Base-by-base conservation (phyloP, 371 early-diverging fungal species). In the Saksenaea oblongispora region DNA sequence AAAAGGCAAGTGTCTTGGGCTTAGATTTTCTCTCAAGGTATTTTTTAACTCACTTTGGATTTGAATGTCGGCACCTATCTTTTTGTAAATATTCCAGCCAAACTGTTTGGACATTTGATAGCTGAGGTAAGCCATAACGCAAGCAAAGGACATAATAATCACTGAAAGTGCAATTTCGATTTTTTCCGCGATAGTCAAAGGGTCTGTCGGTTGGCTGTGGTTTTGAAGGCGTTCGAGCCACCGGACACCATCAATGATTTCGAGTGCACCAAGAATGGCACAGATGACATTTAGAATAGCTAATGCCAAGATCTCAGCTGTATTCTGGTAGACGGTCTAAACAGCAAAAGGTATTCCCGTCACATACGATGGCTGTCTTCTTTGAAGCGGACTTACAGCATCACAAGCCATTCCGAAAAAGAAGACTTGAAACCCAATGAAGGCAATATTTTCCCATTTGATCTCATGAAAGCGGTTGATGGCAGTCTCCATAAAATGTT, bases 21-120 rank as follows among this genome's bases (percentile, higher is more conserved):
- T n/a, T 42, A 54, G 24, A 22, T 36, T 55, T 26, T n/a, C 15
- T 59, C 11, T 56, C 10, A 61, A 5, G 36, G 34, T 22, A n/a
- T 18, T 34, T 54, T 34, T 34, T 18, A 9, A 56, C 70, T 65
- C 76, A 90, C 92, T 79, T 73, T 90, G 80, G 82, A 93, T 93
- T 31, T 78, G 75, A 59, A 93, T 84, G 70, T 95, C 94, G 1
- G 96, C 94, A 10, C 96, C 96, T 64, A 95, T 92, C 73, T 90
- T 86, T 78, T 94, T 94, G 79, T 93, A 95, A 34, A 95, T 91
- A 69, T 87, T 89, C 95, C 95, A 95, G 41, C 95, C 66, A 78
- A 77, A 73, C 54, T 73, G 73, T 55, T 71, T 67, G 28, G 73
- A 73, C 73, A 76, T 71, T 55, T 66, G 59, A 54, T 59, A 66